phyloP scores from a whole-genome alignment of 495 filamentous ascomycete genomes.

The Penicillium paxilli region DNA sequence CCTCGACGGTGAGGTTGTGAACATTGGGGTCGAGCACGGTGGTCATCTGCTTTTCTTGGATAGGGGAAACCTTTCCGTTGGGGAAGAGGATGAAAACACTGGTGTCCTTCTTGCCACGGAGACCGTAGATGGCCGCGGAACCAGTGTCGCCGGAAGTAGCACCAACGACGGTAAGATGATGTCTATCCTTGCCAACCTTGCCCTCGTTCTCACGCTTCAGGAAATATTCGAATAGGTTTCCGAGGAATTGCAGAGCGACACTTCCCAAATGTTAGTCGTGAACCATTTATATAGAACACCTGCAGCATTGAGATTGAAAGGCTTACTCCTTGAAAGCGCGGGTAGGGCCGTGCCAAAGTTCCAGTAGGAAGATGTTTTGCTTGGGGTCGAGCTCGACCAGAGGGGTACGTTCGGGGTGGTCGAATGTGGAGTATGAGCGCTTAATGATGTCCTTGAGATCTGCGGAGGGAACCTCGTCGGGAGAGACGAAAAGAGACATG shows the following conservation, averaged over 20 bases:
- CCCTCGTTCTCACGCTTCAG: slow-evolving; percentile 77
- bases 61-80: slow-evolving; percentile 75
- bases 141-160: slow-evolving; percentile 95
- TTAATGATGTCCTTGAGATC: slow-evolving; percentile 82
- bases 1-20: slow-evolving; percentile 80
- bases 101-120: slow-evolving; percentile 95
- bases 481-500: slow-evolving; percentile 65
- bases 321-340: slow-evolving; percentile 82
- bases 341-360: slow-evolving; percentile 98
- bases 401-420: slow-evolving; percentile 70
- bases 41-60: slow-evolving; percentile 96
- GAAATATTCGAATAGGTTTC: slow-evolving; percentile 97
- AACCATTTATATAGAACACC: neutral
- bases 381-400: slow-evolving; percentile 63
- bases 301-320: neutral
- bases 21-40: slow-evolving; percentile 83
- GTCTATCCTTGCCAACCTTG: slow-evolving; percentile 67
- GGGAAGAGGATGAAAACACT: slow-evolving; percentile 89
- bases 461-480: slow-evolving; percentile 72
- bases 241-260: slow-evolving; percentile 84
- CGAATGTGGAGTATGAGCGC: slow-evolving; percentile 84
- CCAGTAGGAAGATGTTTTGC: slow-evolving; percentile 76
- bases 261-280: slow-evolving; percentile 2
- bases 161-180: slow-evolving; percentile 88
- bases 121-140: slow-evolving; percentile 93